Evolutionary conservation across 495 filamentous ascomycete species (phyloP), one percentile per base, ranked within the genome.

Genomic region (Penicillium longicatenatum): DNA sequence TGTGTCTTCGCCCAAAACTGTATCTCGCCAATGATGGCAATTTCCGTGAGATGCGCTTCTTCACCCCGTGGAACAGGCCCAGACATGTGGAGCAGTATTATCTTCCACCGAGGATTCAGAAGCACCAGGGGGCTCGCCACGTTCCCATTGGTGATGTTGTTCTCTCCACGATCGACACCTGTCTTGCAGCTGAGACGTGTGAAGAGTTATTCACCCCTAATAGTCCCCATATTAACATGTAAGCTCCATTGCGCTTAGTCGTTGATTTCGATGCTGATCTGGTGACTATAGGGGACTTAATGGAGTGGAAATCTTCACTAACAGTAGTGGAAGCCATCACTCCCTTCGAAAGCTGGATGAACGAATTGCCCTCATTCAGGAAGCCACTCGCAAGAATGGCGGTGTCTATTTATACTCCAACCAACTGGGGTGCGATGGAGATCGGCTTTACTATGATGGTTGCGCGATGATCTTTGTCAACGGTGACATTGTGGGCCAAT

Each of bases 1-100:
- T 89, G 30, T 74, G 89, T 48, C 89, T 96, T 53, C 77, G 91
- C 16, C 91, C 91, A 1, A 96, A 95, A 71, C 76, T 93, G 63
- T 90, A 77, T 61, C 83, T 96, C 12, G 92, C 91, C 52, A 87
- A 89, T 26, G 71, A 58, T 44, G 55, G 55, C 30, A 58, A 72
- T 45, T 72, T 66, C 57, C 58, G 70, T 49, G 70, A 72, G 35
- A 67, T 69, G 57, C 59, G 70, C 8, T 85, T 86, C 68, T 93
- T 89, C 59, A 85, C 82, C 0, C 82, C 84, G 0, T 89, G 86
- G 86, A 65, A 72, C n/a, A 70, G 82, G 5, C 73, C 76, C 0
- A 66, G 76, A 30, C 70, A 84, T 30, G 75, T 84, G 3, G 91
- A 96, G 62, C 75, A 90, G 21, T 91, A 86, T 67, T 82, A 88